Conservation (phyloP, 768 basidiomycete species). For the Dendrothele bispora region DNA sequence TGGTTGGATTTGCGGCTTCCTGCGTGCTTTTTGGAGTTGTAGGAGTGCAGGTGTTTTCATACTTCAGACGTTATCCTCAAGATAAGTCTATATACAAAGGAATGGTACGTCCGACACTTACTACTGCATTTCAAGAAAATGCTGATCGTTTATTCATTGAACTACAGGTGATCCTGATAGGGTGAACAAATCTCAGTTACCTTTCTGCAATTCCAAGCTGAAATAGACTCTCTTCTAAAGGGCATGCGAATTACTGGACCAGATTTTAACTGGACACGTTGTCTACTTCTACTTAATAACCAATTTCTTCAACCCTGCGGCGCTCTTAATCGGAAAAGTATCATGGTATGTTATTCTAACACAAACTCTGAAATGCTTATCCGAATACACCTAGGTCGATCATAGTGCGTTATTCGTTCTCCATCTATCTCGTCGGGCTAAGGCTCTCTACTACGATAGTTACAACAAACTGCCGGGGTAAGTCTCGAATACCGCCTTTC, state of each 20-base stretch:
- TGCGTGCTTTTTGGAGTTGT: neutral
- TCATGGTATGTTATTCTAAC: neutral
- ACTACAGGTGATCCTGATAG: too few species aligned
- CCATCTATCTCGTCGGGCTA: neutral
- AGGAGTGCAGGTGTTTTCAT: neutral
- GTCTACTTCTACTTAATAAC: neutral
- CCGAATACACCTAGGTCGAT: neutral
- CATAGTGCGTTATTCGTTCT: neutral
- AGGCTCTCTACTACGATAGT: neutral
- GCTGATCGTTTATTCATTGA: too few species aligned
- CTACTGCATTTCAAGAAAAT: too few species aligned
- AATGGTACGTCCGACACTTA: too few species aligned
- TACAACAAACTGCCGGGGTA: neutral
- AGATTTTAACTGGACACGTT: neutral
- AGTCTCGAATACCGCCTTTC: neutral
- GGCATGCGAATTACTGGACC: neutral
- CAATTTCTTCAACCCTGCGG: neutral
- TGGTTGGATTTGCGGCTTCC: neutral
- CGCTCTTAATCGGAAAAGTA: neutral
- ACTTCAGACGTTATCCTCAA: neutral
- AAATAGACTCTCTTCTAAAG: too few species aligned
- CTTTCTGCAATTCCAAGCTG: too few species aligned
- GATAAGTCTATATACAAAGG: neutral
- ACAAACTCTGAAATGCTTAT: neutral
- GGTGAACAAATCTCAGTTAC: too few species aligned